phyloP scores from a whole-genome alignment of 2,329 filamentous ascomycete species.

The Cladosporium sp. region DNA sequence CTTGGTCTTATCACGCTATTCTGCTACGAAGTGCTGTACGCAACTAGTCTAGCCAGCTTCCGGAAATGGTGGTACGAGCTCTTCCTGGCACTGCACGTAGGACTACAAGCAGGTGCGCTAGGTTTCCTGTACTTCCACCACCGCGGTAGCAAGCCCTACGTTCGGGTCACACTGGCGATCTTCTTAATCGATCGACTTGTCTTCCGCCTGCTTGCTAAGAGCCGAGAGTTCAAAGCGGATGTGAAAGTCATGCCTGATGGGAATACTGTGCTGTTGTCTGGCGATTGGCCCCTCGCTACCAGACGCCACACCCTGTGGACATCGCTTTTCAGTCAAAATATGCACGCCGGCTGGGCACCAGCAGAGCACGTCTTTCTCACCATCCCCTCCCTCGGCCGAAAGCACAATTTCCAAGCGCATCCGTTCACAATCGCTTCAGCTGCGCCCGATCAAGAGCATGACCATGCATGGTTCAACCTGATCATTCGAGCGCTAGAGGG shows the following conservation, averaged over 20 bases:
- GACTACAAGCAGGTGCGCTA: slow-evolving; percentile 54
- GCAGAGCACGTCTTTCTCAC: slow-evolving; percentile 63
- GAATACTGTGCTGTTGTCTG: slow-evolving; percentile 50
- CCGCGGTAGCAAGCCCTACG: slow-evolving; percentile 49
- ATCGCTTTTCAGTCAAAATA: slow-evolving; percentile 24
- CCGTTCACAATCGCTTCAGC: slow-evolving; percentile 64
- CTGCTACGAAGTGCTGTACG: slow-evolving; percentile 58
- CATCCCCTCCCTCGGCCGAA: slow-evolving; percentile 51
- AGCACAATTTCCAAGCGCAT: slow-evolving; percentile 56
- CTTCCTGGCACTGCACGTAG: slow-evolving; percentile 56
- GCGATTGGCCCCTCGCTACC: slow-evolving; percentile 37
- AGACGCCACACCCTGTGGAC: slow-evolving; percentile 15
- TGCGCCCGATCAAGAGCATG: slow-evolving; percentile 40
- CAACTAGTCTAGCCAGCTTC: slow-evolving; percentile 58
- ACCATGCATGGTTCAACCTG: slow-evolving; percentile 52
- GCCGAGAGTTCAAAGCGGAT: slow-evolving; percentile 45
- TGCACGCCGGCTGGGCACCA: slow-evolving; percentile 51
- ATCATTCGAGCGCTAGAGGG: slow-evolving; percentile 58
- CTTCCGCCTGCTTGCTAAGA: slow-evolving; percentile 54
- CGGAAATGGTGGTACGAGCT: slow-evolving; percentile 59
- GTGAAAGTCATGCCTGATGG: slow-evolving; percentile 54
- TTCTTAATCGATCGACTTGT: slow-evolving; percentile 56
- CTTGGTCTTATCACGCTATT: slow-evolving; percentile 53
- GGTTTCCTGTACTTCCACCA: slow-evolving; percentile 59
- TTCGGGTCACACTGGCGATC: slow-evolving; percentile 50